These are phyloP conservation scores for Cytospora schulzeri DNA, from an alignment of 2,329 filamentous ascomycete genomes.

Conservation along the genomic window DNA sequence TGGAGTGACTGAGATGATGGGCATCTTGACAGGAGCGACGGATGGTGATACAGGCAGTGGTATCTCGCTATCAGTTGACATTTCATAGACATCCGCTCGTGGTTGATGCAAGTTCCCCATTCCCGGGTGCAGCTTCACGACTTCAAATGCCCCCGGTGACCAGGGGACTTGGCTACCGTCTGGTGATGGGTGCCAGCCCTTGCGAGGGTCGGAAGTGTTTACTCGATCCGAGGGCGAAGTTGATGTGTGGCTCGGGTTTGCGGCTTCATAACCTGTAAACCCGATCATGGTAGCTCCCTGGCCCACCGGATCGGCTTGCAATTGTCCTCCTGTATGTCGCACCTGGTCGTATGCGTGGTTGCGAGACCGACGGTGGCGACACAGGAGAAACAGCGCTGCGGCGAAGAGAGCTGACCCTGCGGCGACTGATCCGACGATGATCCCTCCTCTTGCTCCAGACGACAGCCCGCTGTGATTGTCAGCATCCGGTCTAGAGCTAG, in stretches of 20 bases:
- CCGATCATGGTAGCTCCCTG: constrained; percentile 3
- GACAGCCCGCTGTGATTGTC: constrained; percentile 29
- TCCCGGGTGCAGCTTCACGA: constrained; percentile 3
- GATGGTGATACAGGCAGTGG: constrained; percentile 6
- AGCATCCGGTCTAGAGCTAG: constrained; percentile 8
- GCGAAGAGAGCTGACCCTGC: constrained; percentile 31
- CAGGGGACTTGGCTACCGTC: constrained; percentile 18
- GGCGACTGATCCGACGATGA: constrained; percentile 34
- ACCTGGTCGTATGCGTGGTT: constrained; percentile 33
- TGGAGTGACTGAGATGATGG: constrained; percentile 28
- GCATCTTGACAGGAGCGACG: constrained; percentile 34
- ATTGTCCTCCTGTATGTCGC: constrained; percentile 35
- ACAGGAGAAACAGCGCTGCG: constrained; percentile 30
- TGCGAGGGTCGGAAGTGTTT: constrained; percentile 5
- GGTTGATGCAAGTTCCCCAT: constrained; percentile 22
- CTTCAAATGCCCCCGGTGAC: constrained; percentile 21
- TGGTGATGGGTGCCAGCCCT: constrained; percentile 16
- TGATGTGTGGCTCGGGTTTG: constrained; percentile 4
- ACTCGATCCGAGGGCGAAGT: constrained; percentile 14
- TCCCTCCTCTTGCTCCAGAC: constrained; percentile 33
- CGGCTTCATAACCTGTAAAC: constrained; percentile 3
- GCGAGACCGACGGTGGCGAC: constrained; percentile 32
- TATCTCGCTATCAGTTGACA: constrained; percentile 18
- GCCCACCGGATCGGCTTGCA: background rate
- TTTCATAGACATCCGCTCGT: constrained; percentile 29